A percentile compares a stretch with the other conserved stretches of the same genome.
phyloP scores from a whole-genome alignment of 2,329 filamentous ascomycete species.

The Escovopsis sp. region DNA sequence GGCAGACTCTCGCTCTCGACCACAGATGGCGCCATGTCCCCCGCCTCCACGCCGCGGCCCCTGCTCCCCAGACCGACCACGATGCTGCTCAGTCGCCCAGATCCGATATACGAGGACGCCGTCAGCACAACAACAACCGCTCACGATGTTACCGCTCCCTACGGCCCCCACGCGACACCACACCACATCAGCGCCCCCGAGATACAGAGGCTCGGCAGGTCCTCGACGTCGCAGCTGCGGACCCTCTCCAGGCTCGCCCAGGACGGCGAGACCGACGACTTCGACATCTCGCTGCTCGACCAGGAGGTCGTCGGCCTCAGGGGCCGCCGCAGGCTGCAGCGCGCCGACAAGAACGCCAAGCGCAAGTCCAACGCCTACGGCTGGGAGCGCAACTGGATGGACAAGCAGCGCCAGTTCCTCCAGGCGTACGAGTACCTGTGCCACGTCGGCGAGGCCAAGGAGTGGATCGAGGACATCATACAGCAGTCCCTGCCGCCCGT shows the following conservation, averaged over 20 bases:
- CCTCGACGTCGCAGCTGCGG: conserved; percentile 77
- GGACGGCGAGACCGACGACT: conserved; percentile 60
- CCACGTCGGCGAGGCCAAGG: conserved; percentile 96
- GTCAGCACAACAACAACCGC: conserved; percentile 9
- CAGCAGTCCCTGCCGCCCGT: conserved; percentile 78
- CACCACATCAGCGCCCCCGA: conserved; percentile 50
- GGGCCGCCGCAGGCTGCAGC: conserved; percentile 69
- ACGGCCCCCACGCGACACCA: conserved; percentile 14
- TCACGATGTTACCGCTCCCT: conserved; percentile 14
- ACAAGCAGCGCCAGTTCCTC: conserved; percentile 90
- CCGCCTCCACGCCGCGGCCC: conserved; percentile 27
- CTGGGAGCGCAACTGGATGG: conserved; percentile 95
- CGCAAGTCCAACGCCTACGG: conserved; percentile 41
- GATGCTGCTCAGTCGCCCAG: conserved; percentile 44
- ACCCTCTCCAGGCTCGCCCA: conserved; percentile 75
- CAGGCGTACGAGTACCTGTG: conserved; percentile 98
- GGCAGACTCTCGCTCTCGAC: conserved; percentile 35
- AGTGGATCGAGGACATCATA: conserved; percentile 93
- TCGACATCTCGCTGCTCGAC: conserved; percentile 60
- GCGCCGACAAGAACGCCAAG: conserved; percentile 41
- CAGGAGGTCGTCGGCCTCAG: conserved; percentile 82
- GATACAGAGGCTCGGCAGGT: conserved; percentile 68
- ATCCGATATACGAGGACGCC: conserved; percentile 28
- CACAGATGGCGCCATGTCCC: conserved; percentile 23
- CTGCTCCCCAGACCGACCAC: conserved; percentile 40